Evolutionary conservation across 306 rosid species (phyloP), one percentile per base, ranked within the genome.

Genomic region (Chamaecrista fasciculata): DNA sequence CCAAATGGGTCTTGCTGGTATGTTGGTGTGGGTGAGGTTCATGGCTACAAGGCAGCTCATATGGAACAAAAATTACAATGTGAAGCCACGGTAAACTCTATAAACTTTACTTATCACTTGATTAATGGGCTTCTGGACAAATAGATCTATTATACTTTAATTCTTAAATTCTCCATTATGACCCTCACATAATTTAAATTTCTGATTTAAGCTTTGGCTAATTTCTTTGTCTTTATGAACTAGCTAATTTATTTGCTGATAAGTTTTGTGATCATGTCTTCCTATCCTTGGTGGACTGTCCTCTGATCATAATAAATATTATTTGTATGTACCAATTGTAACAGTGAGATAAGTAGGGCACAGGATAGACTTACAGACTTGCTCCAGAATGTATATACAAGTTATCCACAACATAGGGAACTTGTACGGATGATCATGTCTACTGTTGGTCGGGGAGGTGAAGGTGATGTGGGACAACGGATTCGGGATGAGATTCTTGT

Each of bases 1-100:
- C 8, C 79, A 81, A 70, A 62, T 81, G 77, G 99, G 97, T 67
- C 79, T 94, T 62, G 97, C 95, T 0, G 96, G 88, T 39, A 82
- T 94, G 31, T 80, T 94, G 83, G 99, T 94, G 71, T 94, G 99
- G 99, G 87, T 91, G 97, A 88, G 99, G 78, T 94, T 90, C 81
- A 94, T 94, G 99, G 95, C 99, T 50, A 91, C 91, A 2, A 88
- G 99, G 82, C 99, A 94, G 86, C 97, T 91, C 70, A 78, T 82
- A 80, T 94, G 99, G 99, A 94, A 94, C 88, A 94, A 94, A 88
- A 91, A 94, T 75, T 94, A 94, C 83, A 94, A 94, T 21, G 99
- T 94, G 82, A 94, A 94, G 81, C 99, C 99, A 84, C 97, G 99
- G 99, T 94, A 86, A 40, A 44, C 51, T 60, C 71, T 61, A 40